Percentiles rank a stretch among this genome's conserved stretches.
phyloP scores from a whole-genome alignment of 2,329 filamentous ascomycete genomes.

The Fusarium citri region DNA sequence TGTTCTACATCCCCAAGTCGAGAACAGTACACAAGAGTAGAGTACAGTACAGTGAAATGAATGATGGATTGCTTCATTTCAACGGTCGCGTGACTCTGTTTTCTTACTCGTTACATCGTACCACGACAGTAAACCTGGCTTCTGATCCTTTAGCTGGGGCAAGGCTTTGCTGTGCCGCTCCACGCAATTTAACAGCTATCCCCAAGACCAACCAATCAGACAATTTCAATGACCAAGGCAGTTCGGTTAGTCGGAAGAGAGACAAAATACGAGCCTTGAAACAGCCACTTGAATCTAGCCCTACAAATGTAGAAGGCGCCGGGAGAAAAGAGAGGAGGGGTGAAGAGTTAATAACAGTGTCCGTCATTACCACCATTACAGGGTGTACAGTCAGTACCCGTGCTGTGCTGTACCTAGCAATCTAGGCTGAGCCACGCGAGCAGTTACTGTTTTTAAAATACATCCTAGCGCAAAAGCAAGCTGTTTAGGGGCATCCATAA shows the following conservation, averaged over 20 bases:
- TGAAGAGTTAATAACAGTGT: slow-evolving; percentile 14
- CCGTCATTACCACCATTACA: neutral
- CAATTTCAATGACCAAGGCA: slow-evolving; percentile 3
- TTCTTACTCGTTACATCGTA: neutral
- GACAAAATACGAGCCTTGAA: slow-evolving; percentile 28
- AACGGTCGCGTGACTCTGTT: neutral
- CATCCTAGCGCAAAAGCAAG: slow-evolving; percentile 4
- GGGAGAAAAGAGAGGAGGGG: neutral
- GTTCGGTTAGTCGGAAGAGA: slow-evolving; percentile 25
- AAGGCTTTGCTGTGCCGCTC: neutral
- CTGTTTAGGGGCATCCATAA: slow-evolving; percentile 15
- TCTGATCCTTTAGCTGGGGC: neutral
- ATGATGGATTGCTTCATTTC: neutral
- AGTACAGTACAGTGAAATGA: neutral
- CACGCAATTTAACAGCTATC: slow-evolving; percentile 2
- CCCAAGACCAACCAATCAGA: neutral
- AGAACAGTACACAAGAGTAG: neutral
- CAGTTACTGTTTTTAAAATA: slow-evolving; percentile 40
- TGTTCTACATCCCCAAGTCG: neutral
- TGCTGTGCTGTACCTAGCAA: neutral
- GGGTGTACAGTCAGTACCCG: neutral
- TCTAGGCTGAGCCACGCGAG: slow-evolving; percentile 35
- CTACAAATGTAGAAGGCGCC: slow-evolving; percentile 17
- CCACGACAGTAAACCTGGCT: neutral
- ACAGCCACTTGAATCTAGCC: slow-evolving; percentile 27